phyloP scores from a whole-genome alignment of 768 basidiomycete genomes.

The Termitomyces sp. region DNA sequence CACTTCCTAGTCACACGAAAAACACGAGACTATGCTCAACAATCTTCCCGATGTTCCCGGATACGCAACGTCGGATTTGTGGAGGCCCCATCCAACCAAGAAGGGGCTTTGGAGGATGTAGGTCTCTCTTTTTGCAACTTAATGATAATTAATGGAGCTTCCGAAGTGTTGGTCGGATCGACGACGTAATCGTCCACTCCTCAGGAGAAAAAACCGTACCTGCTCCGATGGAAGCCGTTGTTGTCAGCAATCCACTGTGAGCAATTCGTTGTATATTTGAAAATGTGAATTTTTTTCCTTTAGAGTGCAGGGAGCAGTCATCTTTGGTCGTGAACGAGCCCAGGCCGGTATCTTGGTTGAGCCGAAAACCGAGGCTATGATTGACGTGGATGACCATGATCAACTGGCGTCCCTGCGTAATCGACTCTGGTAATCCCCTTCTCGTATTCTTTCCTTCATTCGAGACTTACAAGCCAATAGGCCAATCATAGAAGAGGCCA shows the following conservation, averaged over 20 bases:
- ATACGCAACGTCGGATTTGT: conserved; percentile 39
- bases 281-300: not conserved
- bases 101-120: not conserved
- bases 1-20: not conserved
- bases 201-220: not conserved
- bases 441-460: too few species aligned
- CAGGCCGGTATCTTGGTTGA: conserved; percentile 27
- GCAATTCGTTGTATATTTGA: not conserved
- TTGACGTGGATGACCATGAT: conserved; percentile 23
- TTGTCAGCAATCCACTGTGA: not conserved
- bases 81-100: conserved; percentile 32
- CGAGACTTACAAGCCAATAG: not conserved
- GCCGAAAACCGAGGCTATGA: conserved; percentile 14
- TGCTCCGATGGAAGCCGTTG: not conserved
- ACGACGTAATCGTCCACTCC: not conserved
- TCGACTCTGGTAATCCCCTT: not conserved
- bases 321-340: conserved; percentile 14
- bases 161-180: conserved; percentile 7
- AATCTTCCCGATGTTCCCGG: conserved; percentile 31
- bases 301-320: not conserved
- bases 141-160: not conserved
- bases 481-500: not conserved
- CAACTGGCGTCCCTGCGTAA: not conserved
- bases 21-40: conserved; percentile 14
- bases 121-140: not conserved